A percentile compares a stretch with the other conserved stretches of the same genome.
Evolutionary conservation across 805 yeast species (phyloP).

Genomic region (Helenozyma rhizophorensis): DNA sequence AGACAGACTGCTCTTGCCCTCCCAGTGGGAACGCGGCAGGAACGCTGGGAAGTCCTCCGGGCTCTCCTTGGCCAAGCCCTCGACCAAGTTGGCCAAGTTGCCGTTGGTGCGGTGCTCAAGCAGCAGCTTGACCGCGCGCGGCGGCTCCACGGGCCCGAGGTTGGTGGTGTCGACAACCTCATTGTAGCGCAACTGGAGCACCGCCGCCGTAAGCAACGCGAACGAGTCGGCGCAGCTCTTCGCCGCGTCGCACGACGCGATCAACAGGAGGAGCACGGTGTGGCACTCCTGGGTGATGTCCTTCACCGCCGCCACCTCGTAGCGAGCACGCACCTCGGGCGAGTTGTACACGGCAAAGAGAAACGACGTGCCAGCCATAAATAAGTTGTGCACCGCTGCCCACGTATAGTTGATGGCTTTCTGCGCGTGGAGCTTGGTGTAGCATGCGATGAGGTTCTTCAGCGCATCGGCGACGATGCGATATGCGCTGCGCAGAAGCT

Average conservation of each 20-base stretch:
- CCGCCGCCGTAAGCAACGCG: slow-evolving; percentile 68
- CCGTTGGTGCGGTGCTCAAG: slow-evolving; percentile 23
- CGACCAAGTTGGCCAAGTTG: slow-evolving; percentile 36
- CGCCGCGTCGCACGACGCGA: slow-evolving; percentile 77
- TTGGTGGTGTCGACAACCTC: slow-evolving; percentile 18
- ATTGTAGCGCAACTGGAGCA: slow-evolving; percentile 53
- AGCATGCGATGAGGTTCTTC: slow-evolving; percentile 60
- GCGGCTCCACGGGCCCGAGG: not conserved
- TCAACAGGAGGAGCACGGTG: slow-evolving; percentile 54
- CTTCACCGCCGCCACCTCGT: slow-evolving; percentile 41
- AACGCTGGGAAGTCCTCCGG: not conserved
- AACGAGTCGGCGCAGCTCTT: slow-evolving; percentile 64
- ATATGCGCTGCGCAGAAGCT: slow-evolving; percentile 51
- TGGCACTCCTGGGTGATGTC: slow-evolving; percentile 53
- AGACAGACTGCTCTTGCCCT: no score
- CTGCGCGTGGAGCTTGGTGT: slow-evolving; percentile 51
- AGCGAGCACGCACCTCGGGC: slow-evolving; percentile 43
- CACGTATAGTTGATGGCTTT: slow-evolving; percentile 78
- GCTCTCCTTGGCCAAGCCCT: slow-evolving; percentile 15
- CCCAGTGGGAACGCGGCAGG: not conserved
- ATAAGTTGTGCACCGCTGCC: slow-evolving; percentile 87
- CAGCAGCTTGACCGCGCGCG: not conserved
- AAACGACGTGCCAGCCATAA: slow-evolving; percentile 85
- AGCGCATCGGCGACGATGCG: slow-evolving; percentile 58
- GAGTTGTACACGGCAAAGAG: slow-evolving; percentile 73